These are phyloP conservation scores for Yamadazyma siamensis DNA, from an alignment of 1,139 yeast genomes.

Conservation along the genomic window DNA sequence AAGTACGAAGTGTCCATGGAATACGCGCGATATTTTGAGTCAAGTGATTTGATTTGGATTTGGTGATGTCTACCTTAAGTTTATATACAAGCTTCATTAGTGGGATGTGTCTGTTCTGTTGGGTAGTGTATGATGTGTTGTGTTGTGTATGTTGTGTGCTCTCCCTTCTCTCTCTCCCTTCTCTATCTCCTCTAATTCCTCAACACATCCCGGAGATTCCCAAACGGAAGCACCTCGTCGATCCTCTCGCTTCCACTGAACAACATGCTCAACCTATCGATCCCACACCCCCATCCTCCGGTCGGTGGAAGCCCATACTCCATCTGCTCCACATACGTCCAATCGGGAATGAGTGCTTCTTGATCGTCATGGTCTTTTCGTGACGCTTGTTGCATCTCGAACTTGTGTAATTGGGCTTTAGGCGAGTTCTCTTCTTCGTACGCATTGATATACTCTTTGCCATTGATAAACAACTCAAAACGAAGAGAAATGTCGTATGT, in stretches of 20 bases:
- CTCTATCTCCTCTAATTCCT: conserved; percentile 5
- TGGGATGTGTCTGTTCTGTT: too few relatives aligned
- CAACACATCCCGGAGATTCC: conserved; percentile 67
- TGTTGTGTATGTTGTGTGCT: neutral
- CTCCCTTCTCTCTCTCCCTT: neutral
- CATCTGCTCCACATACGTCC: conserved; percentile 67
- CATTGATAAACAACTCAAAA: conserved; percentile 79
- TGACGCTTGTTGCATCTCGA: conserved; percentile 50
- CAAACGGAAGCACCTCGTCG: conserved; percentile 80
- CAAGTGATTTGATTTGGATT: too few relatives aligned
- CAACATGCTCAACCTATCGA: conserved; percentile 84
- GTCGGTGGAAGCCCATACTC: conserved; percentile 97
- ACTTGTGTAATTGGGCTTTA: conserved; percentile 57
- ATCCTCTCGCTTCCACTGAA: conserved; percentile 63
- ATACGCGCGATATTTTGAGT: too few relatives aligned
- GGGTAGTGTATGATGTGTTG: too few relatives aligned
- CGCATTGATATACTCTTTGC: conserved; percentile 85
- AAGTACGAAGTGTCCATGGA: conserved; percentile 34
- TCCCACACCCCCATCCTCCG: conserved; percentile 97
- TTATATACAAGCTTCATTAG: too few relatives aligned
- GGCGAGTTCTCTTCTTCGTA: conserved; percentile 97
- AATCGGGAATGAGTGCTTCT: conserved; percentile 71
- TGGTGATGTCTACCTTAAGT: too few relatives aligned
- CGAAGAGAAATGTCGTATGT: conserved; percentile 55
- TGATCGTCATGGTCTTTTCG: conserved; percentile 50